phyloP scores from a whole-genome alignment of 306 rosid species.

The barrel medic (Medicago truncatula) region DNA sequence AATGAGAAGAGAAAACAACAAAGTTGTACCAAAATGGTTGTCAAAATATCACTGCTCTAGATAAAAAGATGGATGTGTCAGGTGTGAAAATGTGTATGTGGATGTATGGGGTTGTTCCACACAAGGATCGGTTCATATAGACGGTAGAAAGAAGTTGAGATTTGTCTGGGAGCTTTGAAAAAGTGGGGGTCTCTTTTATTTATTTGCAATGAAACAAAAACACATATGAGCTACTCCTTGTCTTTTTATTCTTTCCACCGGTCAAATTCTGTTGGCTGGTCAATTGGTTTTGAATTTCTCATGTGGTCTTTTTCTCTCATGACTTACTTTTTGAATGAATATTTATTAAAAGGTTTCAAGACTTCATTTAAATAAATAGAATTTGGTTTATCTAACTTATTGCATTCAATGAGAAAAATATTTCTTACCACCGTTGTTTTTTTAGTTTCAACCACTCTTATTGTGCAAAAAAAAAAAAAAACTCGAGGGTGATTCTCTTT shows the following conservation, averaged over 20 bases:
- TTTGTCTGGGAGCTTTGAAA: neutral
- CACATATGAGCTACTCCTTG: neutral
- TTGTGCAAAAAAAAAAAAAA: too few species aligned
- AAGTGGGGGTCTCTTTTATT: constrained; percentile 2
- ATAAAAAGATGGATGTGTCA: neutral
- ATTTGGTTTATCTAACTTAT: neutral
- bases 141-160: neutral
- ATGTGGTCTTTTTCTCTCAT: neutral
- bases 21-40: too few species aligned
- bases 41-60: too few species aligned
- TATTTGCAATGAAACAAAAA: constrained; percentile 4
- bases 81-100: neutral
- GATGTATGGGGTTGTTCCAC: neutral
- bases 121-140: neutral
- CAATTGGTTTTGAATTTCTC: neutral
- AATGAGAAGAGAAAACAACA: too few species aligned
- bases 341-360: neutral
- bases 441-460: neutral
- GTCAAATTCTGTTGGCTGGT: constrained; percentile 7
- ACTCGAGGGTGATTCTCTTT: too few species aligned
- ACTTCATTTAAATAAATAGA: neutral
- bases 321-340: neutral
- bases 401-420: neutral
- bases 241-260: constrained; percentile 1
- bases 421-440: neutral